A percentile compares a stretch with the other conserved stretches of the same genome.
Evolutionary conservation across 305 asterid genomes (phyloP).

Genomic region (Andrographis paniculata): DNA sequence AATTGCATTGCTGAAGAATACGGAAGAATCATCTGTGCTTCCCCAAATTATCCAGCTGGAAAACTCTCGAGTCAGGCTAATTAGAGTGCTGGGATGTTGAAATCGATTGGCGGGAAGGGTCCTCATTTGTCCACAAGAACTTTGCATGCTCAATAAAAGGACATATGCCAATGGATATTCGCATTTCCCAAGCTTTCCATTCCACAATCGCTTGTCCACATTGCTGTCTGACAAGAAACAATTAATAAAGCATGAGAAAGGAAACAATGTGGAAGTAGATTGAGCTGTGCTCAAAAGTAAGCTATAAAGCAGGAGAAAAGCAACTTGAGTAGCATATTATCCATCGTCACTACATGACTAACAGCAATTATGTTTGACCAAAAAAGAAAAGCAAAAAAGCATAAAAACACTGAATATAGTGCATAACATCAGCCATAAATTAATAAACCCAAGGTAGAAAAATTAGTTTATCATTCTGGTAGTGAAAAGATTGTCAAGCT

Average conservation of each 20-base stretch:
- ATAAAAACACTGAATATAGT: too few relatives aligned
- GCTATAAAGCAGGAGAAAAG: not conserved
- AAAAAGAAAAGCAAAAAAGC: not conserved
- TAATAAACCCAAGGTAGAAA: constrained; percentile 5
- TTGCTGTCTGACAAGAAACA: constrained; percentile 48
- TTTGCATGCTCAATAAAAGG: constrained; percentile 50
- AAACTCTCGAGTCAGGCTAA: constrained; percentile 60
- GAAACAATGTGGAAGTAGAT: not conserved
- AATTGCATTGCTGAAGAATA: constrained; percentile 68
- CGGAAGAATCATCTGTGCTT: constrained; percentile 65
- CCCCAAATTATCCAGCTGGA: constrained; percentile 94
- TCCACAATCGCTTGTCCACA: constrained; percentile 54
- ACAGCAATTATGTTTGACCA: not conserved
- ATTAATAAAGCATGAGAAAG: constrained; percentile 14
- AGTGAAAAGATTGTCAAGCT: constrained; percentile 8
- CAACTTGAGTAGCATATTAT: constrained; percentile 13
- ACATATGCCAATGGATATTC: constrained; percentile 69
- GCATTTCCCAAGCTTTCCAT: constrained; percentile 74
- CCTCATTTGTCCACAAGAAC: constrained; percentile 39
- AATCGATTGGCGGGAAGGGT: constrained; percentile 33
- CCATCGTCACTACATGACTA: not conserved
- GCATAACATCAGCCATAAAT: constrained; percentile 2
- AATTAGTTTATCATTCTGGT: constrained; percentile 6
- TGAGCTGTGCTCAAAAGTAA: not conserved
- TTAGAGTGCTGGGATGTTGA: constrained; percentile 52